Conservation (phyloP, 768 basidiomycete species). For the Pholiota conissans region DNA sequence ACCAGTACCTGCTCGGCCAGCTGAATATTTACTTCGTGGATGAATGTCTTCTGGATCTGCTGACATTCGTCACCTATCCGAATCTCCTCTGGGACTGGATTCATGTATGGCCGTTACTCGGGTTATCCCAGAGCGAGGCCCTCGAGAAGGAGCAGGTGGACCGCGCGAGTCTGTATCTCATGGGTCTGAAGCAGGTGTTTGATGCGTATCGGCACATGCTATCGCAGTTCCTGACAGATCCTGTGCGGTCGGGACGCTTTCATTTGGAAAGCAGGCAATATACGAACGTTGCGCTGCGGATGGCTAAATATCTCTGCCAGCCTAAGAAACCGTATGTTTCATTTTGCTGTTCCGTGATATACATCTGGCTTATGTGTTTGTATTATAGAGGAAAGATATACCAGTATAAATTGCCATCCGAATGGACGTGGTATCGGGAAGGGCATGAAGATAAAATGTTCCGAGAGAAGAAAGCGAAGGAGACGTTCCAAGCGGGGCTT, state of each 20-base stretch:
- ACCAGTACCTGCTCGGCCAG: slow-evolving; percentile 19
- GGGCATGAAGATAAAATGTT: slow-evolving; percentile 26
- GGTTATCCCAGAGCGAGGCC: slow-evolving; percentile 14
- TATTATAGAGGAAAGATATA: slow-evolving; percentile 21
- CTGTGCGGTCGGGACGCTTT: slow-evolving; percentile 14
- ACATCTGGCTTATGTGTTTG: background rate
- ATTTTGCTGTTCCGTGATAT: background rate
- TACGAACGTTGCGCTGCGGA: slow-evolving; percentile 17
- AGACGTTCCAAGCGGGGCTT: slow-evolving; percentile 26
- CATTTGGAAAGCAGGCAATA: slow-evolving; percentile 16
- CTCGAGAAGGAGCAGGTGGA: slow-evolving; percentile 16
- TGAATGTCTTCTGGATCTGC: slow-evolving; percentile 16
- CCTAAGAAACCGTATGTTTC: slow-evolving; percentile 23
- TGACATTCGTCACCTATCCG: slow-evolving; percentile 24
- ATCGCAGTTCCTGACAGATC: slow-evolving; percentile 17
- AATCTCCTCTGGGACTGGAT: slow-evolving; percentile 24
- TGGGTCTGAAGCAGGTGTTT: slow-evolving; percentile 19
- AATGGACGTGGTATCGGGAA: slow-evolving; percentile 28
- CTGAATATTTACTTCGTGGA: slow-evolving; percentile 18
- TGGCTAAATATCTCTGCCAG: slow-evolving; percentile 24
- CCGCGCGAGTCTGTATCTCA: slow-evolving; percentile 12
- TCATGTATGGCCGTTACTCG: slow-evolving; percentile 24
- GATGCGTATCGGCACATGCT: slow-evolving; percentile 24
- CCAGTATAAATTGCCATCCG: slow-evolving; percentile 21
- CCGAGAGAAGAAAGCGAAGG: slow-evolving; percentile 25